These are phyloP conservation scores for Ilex aquifolium DNA, from an alignment of 257 asterid species.

Conservation along the genomic window DNA sequence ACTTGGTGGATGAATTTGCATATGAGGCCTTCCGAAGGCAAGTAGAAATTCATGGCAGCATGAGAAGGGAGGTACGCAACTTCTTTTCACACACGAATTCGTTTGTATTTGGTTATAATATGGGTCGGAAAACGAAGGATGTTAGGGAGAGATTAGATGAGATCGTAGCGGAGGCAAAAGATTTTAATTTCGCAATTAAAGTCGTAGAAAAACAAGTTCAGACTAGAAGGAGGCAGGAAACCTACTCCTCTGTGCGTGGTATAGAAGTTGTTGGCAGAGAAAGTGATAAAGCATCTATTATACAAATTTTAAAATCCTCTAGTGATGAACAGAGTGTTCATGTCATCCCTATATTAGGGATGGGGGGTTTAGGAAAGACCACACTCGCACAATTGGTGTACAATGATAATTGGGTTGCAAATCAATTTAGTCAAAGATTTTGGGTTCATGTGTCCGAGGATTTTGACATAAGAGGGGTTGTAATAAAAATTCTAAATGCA, in stretches of 20 bases:
- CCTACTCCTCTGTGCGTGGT: neutral
- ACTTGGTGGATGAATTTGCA: too few relatives aligned
- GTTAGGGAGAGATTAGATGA: neutral
- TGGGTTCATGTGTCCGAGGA: slow-evolving; percentile 18
- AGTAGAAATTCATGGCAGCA: neutral
- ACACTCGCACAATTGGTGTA: slow-evolving; percentile 13
- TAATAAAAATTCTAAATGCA: neutral
- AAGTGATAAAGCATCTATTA: slow-evolving; percentile 7
- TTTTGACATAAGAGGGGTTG: slow-evolving; percentile 4
- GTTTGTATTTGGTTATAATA: neutral
- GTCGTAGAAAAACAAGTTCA: neutral
- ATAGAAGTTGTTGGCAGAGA: slow-evolving; percentile 20
- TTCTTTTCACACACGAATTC: slow-evolving; percentile 14
- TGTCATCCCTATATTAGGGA: slow-evolving; percentile 17
- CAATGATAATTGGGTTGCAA: slow-evolving; percentile 10
- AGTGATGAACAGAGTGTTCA: slow-evolving; percentile 7
- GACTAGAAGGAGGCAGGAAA: too few relatives aligned
- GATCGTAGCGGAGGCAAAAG: neutral
- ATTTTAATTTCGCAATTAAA: neutral
- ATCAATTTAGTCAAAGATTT: slow-evolving; percentile 7
- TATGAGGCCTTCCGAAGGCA: neutral
- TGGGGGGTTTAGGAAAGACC: neutral
- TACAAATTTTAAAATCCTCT: neutral
- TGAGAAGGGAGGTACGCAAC: slow-evolving; percentile 3
- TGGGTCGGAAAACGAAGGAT: neutral